Conservation (phyloP, 2,329 filamentous ascomycete genomes). For the Neocatenulostroma microsporum region DNA sequence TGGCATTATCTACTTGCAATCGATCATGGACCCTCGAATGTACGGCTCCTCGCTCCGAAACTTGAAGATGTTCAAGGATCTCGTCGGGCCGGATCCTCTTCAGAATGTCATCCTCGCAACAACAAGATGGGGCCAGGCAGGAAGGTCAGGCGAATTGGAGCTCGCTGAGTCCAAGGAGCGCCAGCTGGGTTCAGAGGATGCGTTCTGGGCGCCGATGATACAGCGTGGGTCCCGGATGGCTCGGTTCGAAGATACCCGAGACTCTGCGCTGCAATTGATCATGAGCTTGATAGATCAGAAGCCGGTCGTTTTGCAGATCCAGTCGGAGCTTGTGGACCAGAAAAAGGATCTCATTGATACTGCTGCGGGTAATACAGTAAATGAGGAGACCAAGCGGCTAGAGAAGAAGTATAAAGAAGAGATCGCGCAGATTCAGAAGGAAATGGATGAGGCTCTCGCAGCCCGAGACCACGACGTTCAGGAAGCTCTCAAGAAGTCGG, state of each 20-base stretch:
- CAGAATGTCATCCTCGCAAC: conserved; percentile 38
- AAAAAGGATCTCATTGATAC: conserved; percentile 16
- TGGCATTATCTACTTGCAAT: conserved; percentile 43
- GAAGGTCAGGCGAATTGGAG: conserved; percentile 13
- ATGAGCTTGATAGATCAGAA: conserved; percentile 7
- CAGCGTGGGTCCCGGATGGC: conserved; percentile 11
- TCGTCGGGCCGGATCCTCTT: conserved; percentile 36
- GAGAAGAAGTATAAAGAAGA: conserved; percentile 12
- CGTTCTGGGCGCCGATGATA: conserved; percentile 20
- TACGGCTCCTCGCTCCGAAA: conserved; percentile 34
- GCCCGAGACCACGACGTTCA: conserved; percentile 11
- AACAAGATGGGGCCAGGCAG: conserved; percentile 34
- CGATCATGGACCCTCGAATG: conserved; percentile 38
- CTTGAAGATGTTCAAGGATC: conserved; percentile 38
- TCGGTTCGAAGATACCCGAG: conserved; percentile 9
- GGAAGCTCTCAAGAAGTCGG: conserved; percentile 7
- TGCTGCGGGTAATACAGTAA: conserved; percentile 14
- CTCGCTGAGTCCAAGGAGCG: conserved; percentile 11
- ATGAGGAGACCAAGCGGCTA: conserved; percentile 12
- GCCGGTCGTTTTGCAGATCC: conserved; percentile 15
- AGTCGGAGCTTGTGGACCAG: conserved; percentile 19
- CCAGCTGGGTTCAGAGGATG: conserved; percentile 14
- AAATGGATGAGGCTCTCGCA: conserved; percentile 10
- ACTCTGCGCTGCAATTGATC: conserved; percentile 17
- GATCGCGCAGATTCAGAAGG: conserved; percentile 11